Evolutionary conservation across 306 rosid genomes (phyloP).

Genomic region (Purshia tridentata): DNA sequence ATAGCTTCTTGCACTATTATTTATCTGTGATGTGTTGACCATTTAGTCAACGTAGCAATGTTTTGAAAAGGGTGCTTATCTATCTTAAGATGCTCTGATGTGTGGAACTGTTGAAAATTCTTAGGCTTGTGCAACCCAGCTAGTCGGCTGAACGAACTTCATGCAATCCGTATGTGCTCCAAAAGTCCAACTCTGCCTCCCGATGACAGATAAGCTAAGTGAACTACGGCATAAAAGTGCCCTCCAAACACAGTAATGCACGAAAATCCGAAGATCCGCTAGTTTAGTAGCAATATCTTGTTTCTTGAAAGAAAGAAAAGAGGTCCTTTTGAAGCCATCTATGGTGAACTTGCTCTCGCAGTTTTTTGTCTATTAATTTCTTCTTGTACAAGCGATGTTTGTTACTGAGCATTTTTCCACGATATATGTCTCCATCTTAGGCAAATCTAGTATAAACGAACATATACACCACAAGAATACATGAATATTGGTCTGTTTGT

Average conservation of each 20-base stretch:
- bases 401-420: not conserved
- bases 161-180: conserved; percentile 35
- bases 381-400: conserved; percentile 9
- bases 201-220: conserved; percentile 15
- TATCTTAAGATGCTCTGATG: not conserved
- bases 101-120: conserved; percentile 7
- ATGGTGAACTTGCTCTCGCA: not conserved
- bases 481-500: not conserved
- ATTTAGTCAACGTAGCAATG: not conserved
- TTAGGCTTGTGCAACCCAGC: conserved; percentile 41
- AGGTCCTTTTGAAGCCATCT: not conserved
- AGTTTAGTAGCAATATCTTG: not conserved
- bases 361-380: not conserved
- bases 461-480: not conserved
- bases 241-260: not conserved
- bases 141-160: conserved; percentile 36
- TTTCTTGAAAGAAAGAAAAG: not conserved
- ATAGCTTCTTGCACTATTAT: not conserved
- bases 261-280: conserved; percentile 14
- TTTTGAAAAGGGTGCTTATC: not conserved
- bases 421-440: not conserved
- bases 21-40: not conserved
- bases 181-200: conserved; percentile 40
- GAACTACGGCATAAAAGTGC: not conserved
- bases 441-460: not conserved